Conservation (phyloP, 2,329 filamentous ascomycete genomes). For the Pseudogymnoascus pannorum region DNA sequence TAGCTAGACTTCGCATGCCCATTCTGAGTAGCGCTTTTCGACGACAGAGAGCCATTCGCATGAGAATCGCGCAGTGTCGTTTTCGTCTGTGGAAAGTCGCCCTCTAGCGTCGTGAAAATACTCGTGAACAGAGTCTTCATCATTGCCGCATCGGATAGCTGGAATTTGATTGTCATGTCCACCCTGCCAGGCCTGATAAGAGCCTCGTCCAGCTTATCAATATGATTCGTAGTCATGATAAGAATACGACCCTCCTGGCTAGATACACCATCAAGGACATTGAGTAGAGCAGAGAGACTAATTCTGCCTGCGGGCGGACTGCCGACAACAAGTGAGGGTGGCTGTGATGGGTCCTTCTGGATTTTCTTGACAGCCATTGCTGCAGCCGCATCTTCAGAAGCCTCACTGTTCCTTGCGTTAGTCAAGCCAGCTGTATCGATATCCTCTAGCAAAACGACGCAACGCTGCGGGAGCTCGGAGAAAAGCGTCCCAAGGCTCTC, state of each 20-base stretch:
- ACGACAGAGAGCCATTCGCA: not conserved
- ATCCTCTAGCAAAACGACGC: constrained; percentile 68
- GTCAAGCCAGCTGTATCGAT: constrained; percentile 68
- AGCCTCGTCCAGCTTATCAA: constrained; percentile 53
- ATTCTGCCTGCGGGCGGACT: constrained; percentile 25
- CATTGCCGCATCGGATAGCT: constrained; percentile 23
- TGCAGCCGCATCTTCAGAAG: constrained; percentile 13
- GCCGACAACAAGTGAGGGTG: not conserved
- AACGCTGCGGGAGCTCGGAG: constrained; percentile 57
- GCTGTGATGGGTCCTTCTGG: constrained; percentile 19
- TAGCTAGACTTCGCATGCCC: constrained; percentile 10
- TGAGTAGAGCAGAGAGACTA: constrained; percentile 58
- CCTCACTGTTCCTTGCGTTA: constrained; percentile 42
- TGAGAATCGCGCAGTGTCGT: not conserved
- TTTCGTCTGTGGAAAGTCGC: constrained; percentile 16
- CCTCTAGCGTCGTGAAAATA: constrained; percentile 33
- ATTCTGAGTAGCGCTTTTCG: not conserved
- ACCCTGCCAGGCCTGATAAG: constrained; percentile 56
- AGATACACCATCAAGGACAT: constrained; percentile 62
- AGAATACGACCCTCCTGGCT: constrained; percentile 60
- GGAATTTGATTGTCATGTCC: constrained; percentile 52
- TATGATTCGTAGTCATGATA: constrained; percentile 65
- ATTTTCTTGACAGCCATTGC: constrained; percentile 17
- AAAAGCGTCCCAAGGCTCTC: constrained; percentile 60
- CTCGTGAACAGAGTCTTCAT: constrained; percentile 25